Evolutionary conservation across 2,329 filamentous ascomycete genomes (phyloP), one percentile per base, ranked within the genome.

Genomic region (Alternaria ethzedia): DNA sequence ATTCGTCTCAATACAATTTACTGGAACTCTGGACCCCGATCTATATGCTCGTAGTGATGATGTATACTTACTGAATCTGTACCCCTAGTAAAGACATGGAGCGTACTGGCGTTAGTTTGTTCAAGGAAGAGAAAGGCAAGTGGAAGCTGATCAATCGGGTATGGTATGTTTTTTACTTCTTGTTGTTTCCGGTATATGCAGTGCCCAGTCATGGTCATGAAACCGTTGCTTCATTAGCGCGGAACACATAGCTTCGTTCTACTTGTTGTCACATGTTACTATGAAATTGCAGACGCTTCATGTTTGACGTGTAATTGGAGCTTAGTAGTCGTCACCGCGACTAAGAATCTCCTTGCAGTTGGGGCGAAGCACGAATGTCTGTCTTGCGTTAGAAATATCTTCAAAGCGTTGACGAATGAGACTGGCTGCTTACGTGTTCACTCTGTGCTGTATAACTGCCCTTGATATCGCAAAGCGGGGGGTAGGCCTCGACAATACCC

Each of bases 371-470:
- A 80, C 70, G 57, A 80, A 77, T n/a, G 78, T 80, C 77, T 79
- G 45, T 17, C 47, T 23, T 23, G 15, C 4, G 32, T 75, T 64
- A 76, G 69, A 43, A 7, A 58, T 3, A 15, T n/a, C 9, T 9
- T 43, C 15, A 26, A 2, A 51, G 11, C 13, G 17, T 17, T 1
- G 45, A 57, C 44, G 13, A 4, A 52, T 41, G 3, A 41, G 13
- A n/a, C n/a, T 17, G 25, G 15, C 43, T 25, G 88, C 91, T 87
- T 83, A 96, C 94, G 83, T 97, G 94, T 85, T 97, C 94, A 78
- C 89, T 97, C 79, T 97, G 94, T 68, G 94, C 95, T 25, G 94
- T 96, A 81, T 97, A 97, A 25, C 92, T 96, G 63, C 95, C 95
- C 86, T 96, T 97, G 82, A 94, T 90, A 82, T 97, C 94, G 71